Evolutionary conservation across 345 rosid species (phyloP), one percentile per base, ranked within the genome.

Genomic region (Pistacia integerrima): DNA sequence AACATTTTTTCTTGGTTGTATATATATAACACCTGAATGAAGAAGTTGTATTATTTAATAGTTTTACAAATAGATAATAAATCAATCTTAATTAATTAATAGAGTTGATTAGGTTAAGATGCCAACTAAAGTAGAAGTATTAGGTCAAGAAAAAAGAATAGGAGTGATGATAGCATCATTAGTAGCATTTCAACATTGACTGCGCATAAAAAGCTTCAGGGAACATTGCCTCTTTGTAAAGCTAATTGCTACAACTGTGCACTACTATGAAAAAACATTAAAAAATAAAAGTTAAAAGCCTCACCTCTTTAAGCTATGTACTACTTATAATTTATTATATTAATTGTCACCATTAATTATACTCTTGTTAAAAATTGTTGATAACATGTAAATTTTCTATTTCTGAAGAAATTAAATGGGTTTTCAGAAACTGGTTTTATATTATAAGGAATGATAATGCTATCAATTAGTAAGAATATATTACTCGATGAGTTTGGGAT

Each of bases 111-210:
- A 59, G 49, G 67, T 22, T 11, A 46, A 33, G 75, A 60, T 11
- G n/a, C 33, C 67, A 30, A 18, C 67, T 61, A 25, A 60, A 59
- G 35, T 33, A 18, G 46, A 25, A 71, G 64, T 38, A 51, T 57
- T 57, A 71, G 35, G 22, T 56, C 4, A 62, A 16, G 14, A 11
- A 28, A 35, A 33, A 74, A 28, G 46, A 46, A 59, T 66, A 67
- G 74, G 66, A 66, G 79, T 73, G 62, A 81, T 55, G 75, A 76
- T 63, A 56, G 74, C 77, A 72, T 76, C 75, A 76, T 81, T 69
- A 35, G 71, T 56, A 75, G 54, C 66, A 75, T 75, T 18, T 57
- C 67, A 75, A 58, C 36, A 69, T 79, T 75, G 63, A 79, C 67
- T 57, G 57, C 35, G 67, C 57, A 41, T 14, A 75, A 56, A 67